A percentile compares a stretch with the other conserved stretches of the same genome.
Conservation (phyloP, 1,139 yeast genomes). For the Yamadazyma taylorii region DNA sequence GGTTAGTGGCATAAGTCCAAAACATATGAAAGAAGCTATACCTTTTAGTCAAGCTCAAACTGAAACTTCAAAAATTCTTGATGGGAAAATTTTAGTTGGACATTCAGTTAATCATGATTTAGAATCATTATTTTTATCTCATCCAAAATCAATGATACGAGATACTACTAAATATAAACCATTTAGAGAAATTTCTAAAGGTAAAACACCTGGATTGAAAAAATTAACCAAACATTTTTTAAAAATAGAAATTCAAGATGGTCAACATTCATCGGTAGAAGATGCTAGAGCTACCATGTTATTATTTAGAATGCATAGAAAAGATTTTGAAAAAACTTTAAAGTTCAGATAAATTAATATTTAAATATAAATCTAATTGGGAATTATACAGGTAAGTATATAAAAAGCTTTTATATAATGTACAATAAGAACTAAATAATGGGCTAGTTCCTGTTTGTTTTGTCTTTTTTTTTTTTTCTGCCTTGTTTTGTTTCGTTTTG, state of each 20-base stretch:
- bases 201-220: slow-evolving; percentile 73
- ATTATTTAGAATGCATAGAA: slow-evolving; percentile 60
- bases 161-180: slow-evolving; percentile 71
- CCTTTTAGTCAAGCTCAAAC: slow-evolving; percentile 65
- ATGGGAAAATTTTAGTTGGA: slow-evolving; percentile 67
- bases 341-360: slow-evolving; percentile 3
- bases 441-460: too few species aligned
- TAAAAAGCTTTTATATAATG: neutral
- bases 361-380: neutral
- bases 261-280: slow-evolving; percentile 83
- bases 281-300: slow-evolving; percentile 90
- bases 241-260: slow-evolving; percentile 65
- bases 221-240: slow-evolving; percentile 60
- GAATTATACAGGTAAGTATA: neutral
- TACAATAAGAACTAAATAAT: slow-evolving; percentile 1
- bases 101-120: slow-evolving; percentile 85
- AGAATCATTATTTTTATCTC: slow-evolving; percentile 62
- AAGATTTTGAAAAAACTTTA: slow-evolving; percentile 52
- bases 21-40: slow-evolving; percentile 66
- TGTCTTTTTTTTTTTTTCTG: too few species aligned
- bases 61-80: slow-evolving; percentile 49
- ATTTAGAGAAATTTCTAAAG: slow-evolving; percentile 59
- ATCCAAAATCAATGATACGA: slow-evolving; percentile 62
- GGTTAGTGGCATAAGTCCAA: slow-evolving; percentile 85
- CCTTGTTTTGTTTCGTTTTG: too few species aligned